Percentiles rank a stretch among this genome's conserved stretches.
These are phyloP conservation scores for Diutina sp. DNA, from an alignment of 1,139 yeast species.

Conservation along the genomic window DNA sequence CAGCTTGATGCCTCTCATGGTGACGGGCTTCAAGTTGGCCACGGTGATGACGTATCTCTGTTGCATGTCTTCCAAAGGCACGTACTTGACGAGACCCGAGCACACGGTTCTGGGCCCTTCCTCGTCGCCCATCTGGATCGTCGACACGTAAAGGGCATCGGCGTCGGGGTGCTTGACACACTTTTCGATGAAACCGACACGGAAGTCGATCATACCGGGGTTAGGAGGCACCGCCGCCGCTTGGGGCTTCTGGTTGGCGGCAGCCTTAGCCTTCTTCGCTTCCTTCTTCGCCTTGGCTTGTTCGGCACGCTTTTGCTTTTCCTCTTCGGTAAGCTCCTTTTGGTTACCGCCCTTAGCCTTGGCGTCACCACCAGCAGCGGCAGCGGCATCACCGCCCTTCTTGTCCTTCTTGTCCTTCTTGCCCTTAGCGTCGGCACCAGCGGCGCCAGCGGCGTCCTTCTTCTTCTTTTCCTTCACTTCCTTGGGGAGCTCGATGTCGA, in stretches of 20 bases:
- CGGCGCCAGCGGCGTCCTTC: slow-evolving; percentile 30
- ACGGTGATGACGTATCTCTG: slow-evolving; percentile 71
- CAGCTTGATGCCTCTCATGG: slow-evolving; percentile 91
- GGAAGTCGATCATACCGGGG: slow-evolving; percentile 80
- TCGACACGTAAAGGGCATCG: slow-evolving; percentile 88
- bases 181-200: slow-evolving; percentile 94
- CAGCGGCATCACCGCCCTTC: slow-evolving; percentile 9
- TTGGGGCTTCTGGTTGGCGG: slow-evolving; percentile 31
- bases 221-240: slow-evolving; percentile 51
- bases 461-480: slow-evolving; percentile 34
- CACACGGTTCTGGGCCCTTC: slow-evolving; percentile 98
- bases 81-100: slow-evolving; percentile 77
- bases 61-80: slow-evolving; percentile 75
- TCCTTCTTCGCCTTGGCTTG: slow-evolving; percentile 62
- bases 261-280: slow-evolving; percentile 47
- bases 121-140: slow-evolving; percentile 91
- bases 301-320: slow-evolving; percentile 43
- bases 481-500: slow-evolving; percentile 49
- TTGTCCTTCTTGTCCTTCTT: slow-evolving; percentile 5
- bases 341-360: slow-evolving; percentile 11
- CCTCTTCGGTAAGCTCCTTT: slow-evolving; percentile 37
- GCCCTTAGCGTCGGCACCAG: slow-evolving; percentile 10
- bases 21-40: slow-evolving; percentile 82
- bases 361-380: slow-evolving; percentile 10
- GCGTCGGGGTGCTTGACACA: slow-evolving; percentile 98